These are phyloP conservation scores for Cinchona pubescens DNA, from an alignment of 257 asterid genomes.

Conservation along the genomic window DNA sequence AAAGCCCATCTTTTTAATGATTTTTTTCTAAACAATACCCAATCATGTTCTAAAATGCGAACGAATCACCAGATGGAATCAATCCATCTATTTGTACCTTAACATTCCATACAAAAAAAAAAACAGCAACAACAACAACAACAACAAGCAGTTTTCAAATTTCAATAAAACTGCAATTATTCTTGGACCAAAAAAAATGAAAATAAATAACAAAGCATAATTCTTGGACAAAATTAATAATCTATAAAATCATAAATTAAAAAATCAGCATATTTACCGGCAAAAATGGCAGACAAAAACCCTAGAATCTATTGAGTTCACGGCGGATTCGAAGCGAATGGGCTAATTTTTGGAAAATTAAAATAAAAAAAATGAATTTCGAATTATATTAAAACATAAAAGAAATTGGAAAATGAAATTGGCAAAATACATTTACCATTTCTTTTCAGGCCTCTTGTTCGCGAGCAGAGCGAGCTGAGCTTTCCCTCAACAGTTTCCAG, in stretches of 20 bases:
- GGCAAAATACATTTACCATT: constrained; percentile 13
- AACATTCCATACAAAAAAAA: background rate
- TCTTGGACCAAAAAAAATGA: too few relatives aligned
- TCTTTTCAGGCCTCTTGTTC: background rate
- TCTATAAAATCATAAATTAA: background rate
- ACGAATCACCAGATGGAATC: background rate
- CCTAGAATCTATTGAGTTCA: background rate
- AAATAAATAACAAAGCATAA: background rate
- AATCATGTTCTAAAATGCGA: background rate
- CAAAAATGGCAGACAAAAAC: constrained; percentile 7
- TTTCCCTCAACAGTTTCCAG: too few relatives aligned
- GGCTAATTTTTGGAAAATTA: background rate
- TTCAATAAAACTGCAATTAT: too few relatives aligned
- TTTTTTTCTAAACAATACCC: background rate
- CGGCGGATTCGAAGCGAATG: background rate
- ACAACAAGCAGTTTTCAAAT: too few relatives aligned
- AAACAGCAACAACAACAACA: too few relatives aligned
- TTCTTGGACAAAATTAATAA: background rate
- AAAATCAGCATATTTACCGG: background rate
- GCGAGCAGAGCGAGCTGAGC: too few relatives aligned
- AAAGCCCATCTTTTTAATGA: too few relatives aligned
- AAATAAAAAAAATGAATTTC: background rate
- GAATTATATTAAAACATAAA: background rate
- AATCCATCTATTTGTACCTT: background rate
- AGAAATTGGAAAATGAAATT: background rate